Evolutionary conservation across 441 rosid species (phyloP), one percentile per base, ranked within the genome.

Genomic region (Macaranga tanarius): DNA sequence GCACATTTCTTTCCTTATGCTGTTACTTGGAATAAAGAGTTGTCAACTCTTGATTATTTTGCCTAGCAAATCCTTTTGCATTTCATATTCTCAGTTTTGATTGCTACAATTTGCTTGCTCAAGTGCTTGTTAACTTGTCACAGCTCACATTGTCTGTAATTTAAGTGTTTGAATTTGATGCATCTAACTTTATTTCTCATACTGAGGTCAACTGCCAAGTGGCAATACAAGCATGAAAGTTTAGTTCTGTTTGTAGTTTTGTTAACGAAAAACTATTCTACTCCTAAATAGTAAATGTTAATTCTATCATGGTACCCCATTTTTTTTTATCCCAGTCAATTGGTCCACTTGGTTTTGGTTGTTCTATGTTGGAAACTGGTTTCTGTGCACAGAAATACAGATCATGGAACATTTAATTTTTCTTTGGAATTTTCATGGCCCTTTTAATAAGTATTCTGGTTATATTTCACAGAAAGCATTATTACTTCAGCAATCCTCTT

Each of bases 401-500:
- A 17, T 19, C 40, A 22, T 64, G 45, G 62, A 58, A 23, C 7
- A 23, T 23, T 70, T 61, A 6, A 5, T 17, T 40, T 26, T 38
- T 50, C 45, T 42, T 40, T 28, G 58, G 26, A 11, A n/a, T 56
- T 69, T 28, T 23, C 11, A 26, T 59, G 76, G 55, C 44, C 40
- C 54, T 50, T 13, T 17, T n/a, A 57, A 40, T 61, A 73, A 25
- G 68, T 42, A 47, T 52, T 12, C 50, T 26, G 26, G 25, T 73
- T 71, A 9, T 70, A 2, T 76, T 67, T 50, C 47, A 45, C 88
- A 91, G 95, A 92, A 89, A 85, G 84, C 95, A 56, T 75, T 93
- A 84, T 65, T 93, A 73, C 86, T 91, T 44, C 93, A 92, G 75
- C 95, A 92, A 70, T 90, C 98, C 54, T 88, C 95, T 25, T 93